Evolutionary conservation across 208 protist genomes (phyloP).

Genomic region (Leishmania martiniquensis): DNA sequence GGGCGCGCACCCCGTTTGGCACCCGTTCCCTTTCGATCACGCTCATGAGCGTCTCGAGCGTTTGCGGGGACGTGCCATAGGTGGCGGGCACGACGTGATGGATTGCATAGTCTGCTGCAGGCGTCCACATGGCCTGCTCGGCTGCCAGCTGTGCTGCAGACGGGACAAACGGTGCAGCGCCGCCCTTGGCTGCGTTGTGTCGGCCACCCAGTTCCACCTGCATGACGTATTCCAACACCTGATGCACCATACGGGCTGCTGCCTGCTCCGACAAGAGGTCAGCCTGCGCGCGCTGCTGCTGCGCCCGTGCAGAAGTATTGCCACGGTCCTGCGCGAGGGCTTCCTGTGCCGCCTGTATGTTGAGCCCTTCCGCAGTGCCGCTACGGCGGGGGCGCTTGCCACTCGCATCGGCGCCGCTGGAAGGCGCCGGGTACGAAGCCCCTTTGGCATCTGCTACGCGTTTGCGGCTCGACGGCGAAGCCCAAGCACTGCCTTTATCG

Average conservation of each 20-base stretch:
- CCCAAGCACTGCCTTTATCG: constrained; percentile 12
- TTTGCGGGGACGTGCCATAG: not conserved
- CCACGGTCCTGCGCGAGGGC: constrained; percentile 32
- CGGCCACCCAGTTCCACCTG: constrained; percentile 49
- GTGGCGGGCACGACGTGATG: constrained; percentile 41
- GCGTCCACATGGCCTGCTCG: constrained; percentile 37
- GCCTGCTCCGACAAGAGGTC: constrained; percentile 36
- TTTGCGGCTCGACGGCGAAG: constrained; percentile 35
- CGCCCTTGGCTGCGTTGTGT: constrained; percentile 52
- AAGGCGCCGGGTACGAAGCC: not conserved
- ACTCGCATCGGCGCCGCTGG: not conserved
- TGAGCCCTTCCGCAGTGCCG: constrained; percentile 28
- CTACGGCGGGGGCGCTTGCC: constrained; percentile 14
- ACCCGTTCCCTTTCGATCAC: constrained; percentile 36
- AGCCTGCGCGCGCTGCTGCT: constrained; percentile 22
- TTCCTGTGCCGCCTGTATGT: constrained; percentile 31
- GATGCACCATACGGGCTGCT: constrained; percentile 40
- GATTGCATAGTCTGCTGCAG: constrained; percentile 38
- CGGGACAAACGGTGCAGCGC: constrained; percentile 29
- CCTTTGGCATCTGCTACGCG: constrained; percentile 6
- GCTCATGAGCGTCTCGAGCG: constrained; percentile 25
- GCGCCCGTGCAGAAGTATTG: constrained; percentile 21
- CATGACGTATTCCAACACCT: constrained; percentile 76
- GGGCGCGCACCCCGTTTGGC: constrained; percentile 38
- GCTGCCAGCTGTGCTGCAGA: constrained; percentile 31